phyloP scores from a whole-genome alignment of 2,329 filamentous ascomycete genomes.

The Gnomoniopsis sp. region DNA sequence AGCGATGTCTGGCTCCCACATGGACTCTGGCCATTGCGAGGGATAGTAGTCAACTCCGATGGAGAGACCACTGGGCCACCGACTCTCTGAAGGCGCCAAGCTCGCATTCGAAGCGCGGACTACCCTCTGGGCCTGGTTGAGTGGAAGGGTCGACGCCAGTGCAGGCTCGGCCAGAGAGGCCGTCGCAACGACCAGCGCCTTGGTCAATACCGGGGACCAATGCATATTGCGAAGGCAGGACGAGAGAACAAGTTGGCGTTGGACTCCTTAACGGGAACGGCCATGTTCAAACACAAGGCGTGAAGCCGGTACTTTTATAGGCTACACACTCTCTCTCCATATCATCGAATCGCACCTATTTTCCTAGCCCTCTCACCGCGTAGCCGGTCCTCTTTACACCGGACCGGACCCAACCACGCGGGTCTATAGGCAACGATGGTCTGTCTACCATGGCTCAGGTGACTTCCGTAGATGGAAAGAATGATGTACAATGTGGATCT shows the following conservation, averaged over 20 bases:
- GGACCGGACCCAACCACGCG: neutral
- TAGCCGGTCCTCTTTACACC: neutral
- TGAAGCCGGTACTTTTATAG: neutral
- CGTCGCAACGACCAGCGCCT: neutral
- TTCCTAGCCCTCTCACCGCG: neutral
- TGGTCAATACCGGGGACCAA: neutral
- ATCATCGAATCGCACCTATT: too few species aligned
- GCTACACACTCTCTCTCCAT: neutral
- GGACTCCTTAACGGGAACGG: neutral
- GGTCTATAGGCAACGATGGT: neutral
- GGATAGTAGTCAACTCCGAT: constrained; percentile 23
- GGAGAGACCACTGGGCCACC: constrained; percentile 21
- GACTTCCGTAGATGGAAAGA: neutral
- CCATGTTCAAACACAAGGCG: neutral
- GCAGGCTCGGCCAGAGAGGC: constrained; percentile 3
- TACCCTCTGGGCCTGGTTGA: neutral
- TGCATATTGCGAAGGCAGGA: neutral
- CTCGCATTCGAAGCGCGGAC: neutral
- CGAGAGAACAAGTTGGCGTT: neutral
- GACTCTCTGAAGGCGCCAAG: constrained; percentile 10
- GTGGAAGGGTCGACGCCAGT: neutral
- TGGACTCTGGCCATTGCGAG: constrained; percentile 22
- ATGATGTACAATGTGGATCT: too few species aligned
- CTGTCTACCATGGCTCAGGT: neutral
- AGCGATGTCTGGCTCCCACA: constrained; percentile 22